Conservation (phyloP, 176 grass and related monocot genomes). For the Tillandsia fasciculata region DNA sequence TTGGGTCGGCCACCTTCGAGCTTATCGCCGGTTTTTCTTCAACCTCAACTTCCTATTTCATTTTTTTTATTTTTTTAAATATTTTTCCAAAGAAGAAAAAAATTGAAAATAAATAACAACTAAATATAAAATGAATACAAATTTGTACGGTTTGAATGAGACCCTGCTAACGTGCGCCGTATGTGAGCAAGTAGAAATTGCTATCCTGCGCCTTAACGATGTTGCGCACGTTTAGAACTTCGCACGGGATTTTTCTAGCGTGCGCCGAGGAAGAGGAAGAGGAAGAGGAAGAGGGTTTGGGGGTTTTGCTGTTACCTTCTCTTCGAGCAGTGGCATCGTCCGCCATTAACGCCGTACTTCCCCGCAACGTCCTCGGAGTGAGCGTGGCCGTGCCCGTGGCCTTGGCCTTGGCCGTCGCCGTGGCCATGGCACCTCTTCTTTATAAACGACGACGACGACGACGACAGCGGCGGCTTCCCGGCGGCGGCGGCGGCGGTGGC, state of each 20-base stretch:
- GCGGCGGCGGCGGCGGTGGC: constrained; percentile 3
- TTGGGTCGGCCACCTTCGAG: constrained; percentile 17
- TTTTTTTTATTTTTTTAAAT: too few species aligned
- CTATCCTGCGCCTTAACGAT: background rate
- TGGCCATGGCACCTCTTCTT: constrained; percentile 57
- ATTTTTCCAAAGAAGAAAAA: too few species aligned
- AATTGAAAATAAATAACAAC: too few species aligned
- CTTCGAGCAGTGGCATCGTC: constrained; percentile 87
- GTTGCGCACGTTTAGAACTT: background rate
- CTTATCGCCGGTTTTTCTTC: constrained; percentile 17
- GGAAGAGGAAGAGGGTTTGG: background rate
- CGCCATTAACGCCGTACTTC: constrained; percentile 30
- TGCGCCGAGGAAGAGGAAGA: background rate
- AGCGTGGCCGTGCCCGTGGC: constrained; percentile 66
- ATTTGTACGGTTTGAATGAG: background rate
- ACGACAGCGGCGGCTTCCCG: constrained; percentile 35
- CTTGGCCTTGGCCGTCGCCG: too few species aligned
- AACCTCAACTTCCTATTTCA: constrained; percentile 14
- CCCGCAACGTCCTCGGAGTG: constrained; percentile 65
- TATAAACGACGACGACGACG: background rate
- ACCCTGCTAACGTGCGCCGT: background rate
- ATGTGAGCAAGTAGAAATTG: too few species aligned
- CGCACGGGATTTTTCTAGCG: background rate
- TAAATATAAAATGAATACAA: background rate
- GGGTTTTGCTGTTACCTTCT: constrained; percentile 33